Percentiles rank a stretch among this genome's conserved stretches.
Conservation (phyloP, 257 asterid species). For the Solanum dulcamara region DNA sequence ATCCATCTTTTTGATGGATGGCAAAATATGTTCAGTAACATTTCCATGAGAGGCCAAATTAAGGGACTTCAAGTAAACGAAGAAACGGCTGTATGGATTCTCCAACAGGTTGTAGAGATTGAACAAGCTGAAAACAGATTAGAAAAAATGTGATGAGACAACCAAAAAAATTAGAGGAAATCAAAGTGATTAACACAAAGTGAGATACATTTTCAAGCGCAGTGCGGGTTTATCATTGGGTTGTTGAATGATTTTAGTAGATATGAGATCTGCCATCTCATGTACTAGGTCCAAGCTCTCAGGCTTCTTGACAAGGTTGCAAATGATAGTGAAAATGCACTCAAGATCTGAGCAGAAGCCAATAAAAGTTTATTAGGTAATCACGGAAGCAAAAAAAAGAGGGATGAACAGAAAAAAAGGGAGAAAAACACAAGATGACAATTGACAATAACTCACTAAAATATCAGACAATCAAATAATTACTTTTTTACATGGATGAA, state of each 20-base stretch:
- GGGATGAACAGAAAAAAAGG: background rate
- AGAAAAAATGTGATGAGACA: constrained; percentile 2
- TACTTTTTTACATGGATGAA: background rate
- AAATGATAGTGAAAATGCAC: constrained; percentile 70
- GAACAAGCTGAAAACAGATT: constrained; percentile 44
- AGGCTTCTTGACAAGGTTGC: constrained; percentile 80
- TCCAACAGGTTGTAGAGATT: constrained; percentile 88
- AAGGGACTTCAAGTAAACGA: constrained; percentile 84
- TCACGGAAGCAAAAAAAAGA: background rate
- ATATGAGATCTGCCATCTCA: constrained; percentile 71
- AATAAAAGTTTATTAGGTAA: background rate
- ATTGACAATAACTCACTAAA: background rate
- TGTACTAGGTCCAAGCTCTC: constrained; percentile 66
- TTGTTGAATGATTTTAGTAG: constrained; percentile 62
- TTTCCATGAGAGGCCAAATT: constrained; percentile 64
- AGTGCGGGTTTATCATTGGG: constrained; percentile 66
- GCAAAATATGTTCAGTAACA: constrained; percentile 62
- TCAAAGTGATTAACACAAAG: background rate
- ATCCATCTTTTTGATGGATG: constrained; percentile 73
- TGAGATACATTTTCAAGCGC: constrained; percentile 68
- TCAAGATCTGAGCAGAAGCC: constrained; percentile 60
- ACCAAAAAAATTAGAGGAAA: background rate
- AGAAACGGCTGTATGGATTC: constrained; percentile 78
- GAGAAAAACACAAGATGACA: background rate
- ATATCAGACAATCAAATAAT: background rate